Base-by-base conservation (phyloP, 1,139 yeast genomes). In the Kodamaea anthophila region DNA sequence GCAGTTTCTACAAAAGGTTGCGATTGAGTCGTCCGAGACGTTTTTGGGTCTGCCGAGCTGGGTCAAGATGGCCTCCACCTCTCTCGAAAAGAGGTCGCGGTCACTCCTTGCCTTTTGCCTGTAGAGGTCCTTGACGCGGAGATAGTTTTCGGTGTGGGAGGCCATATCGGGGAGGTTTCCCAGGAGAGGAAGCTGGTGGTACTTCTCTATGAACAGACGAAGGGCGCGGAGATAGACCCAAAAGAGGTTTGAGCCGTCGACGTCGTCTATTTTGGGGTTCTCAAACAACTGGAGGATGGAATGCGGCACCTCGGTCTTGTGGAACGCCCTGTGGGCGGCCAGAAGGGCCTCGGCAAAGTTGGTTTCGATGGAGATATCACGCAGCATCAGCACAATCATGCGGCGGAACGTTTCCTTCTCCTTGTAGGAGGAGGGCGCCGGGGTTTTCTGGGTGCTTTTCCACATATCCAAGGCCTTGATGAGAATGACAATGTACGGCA, bases 81-180 rank as follows among this genome's bases (percentile, higher is more conserved):
- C 54, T 0, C 36, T 27, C 4, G 57, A 46, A 38, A 82, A 68
- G 15, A 36, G 33, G 4, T 43, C 35, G 28, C 63, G 59, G 49
- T 87, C 96, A 3, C 37, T 29, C 5, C 43, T 37, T 2, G 86
- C 81, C 44, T 81, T 83, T 2, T 53, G 56, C 13, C 65, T 56
- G 48, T 83, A 87, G 10, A 85, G 44, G 1, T 49, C 50, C 46
- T 79, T 83, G 30, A 91, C 53, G 5, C 46, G 50, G 7, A 80
- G 63, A 49, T 82, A 91, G 31, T 66, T 66, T 9, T 55, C 55
- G 0, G 96, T 79, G 40, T 78, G 77, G 0, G 95, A 74, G 19
- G 84, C 82, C 96, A 91, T 88, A 51, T 88, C 97, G 0, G 96
- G 96, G 9, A 88, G 49, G 1, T 63, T 69, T 0, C 95, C 96